Base-by-base conservation (phyloP, 148 eudicot genomes). In the Pharnaceum exiguum region DNA sequence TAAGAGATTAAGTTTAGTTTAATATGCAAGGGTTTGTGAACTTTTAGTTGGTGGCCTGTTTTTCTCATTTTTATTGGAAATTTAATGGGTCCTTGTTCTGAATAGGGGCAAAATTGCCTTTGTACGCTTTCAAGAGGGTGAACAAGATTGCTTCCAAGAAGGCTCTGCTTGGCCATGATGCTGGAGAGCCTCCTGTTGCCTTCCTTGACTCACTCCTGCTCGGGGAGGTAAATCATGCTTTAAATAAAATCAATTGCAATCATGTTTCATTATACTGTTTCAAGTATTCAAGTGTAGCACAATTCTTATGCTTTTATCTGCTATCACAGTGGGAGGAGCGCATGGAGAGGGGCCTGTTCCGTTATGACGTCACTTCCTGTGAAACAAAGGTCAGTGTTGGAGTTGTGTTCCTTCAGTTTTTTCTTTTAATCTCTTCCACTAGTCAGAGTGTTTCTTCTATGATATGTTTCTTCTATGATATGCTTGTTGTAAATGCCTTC, bases 311-410 rank as follows among this genome's bases (percentile, higher is more conserved):
- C 37, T 44, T 48, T 28, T 0, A 17, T 58, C 24, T 38, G 27
- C 28, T 33, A 55, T 71, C 45, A 54, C 71, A 93, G 98, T 93
- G 98, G 98, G 98, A 88, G 76, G 89, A 93, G 51, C 85, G 96
- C 9, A 50, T 77, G 85, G 86, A 88, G 69, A 83, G 76, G 64
- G 98, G 98, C 23, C 83, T 93, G 37, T 93, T 93, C 62, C 96
- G 96, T 54, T 93, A 93, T 67, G 98, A 93, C 73, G 98, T 93
- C 67, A 93, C 98, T 71, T 90, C 90, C 36, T 93, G 98, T 42
- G 80, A 88, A 72, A 93, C 98, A 67, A 93, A 93, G 94, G 97
- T 91, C 7, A 63, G 26, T 8, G n/a, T 61, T 44, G 26, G 10
- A 57, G 36, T 71, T 16, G n/a, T 28, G 50, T 50, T 53, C 46